Evolutionary conservation across 345 rosid species (phyloP).

Genomic region (Streptanthus diversifolius): DNA sequence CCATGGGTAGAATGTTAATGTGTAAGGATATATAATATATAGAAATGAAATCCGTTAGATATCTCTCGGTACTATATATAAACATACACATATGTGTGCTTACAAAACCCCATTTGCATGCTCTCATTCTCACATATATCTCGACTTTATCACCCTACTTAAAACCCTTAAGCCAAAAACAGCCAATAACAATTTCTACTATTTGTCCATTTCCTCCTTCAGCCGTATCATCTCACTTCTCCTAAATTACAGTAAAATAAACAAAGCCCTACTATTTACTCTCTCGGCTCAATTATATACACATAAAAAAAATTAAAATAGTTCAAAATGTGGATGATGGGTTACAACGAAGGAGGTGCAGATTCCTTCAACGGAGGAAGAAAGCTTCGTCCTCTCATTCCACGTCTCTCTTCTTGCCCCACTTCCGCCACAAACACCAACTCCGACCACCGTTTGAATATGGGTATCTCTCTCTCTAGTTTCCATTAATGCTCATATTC

Average conservation of each 20-base stretch:
- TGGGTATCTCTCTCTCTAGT: constrained; percentile 12
- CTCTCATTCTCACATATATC: constrained; percentile 27
- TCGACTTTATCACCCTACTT: constrained; percentile 16
- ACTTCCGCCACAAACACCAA: constrained; percentile 47
- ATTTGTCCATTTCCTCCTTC: constrained; percentile 9
- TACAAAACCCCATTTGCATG: constrained; percentile 34
- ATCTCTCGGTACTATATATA: neutral
- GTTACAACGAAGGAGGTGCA: constrained; percentile 65
- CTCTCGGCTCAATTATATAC: neutral
- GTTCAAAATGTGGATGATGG: constrained; percentile 85
- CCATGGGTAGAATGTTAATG: neutral
- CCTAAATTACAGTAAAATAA: neutral
- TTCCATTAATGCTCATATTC: neutral
- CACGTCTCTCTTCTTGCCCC: constrained; percentile 52
- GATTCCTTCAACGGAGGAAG: constrained; percentile 62
- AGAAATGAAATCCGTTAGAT: neutral
- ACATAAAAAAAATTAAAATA: neutral
- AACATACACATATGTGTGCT: neutral
- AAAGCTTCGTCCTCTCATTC: constrained; percentile 77
- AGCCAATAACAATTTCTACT: constrained; percentile 15
- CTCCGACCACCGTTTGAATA: constrained; percentile 61
- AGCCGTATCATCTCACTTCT: constrained; percentile 33
- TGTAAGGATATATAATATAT: no score
- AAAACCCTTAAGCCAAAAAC: constrained; percentile 28
- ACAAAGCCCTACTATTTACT: constrained; percentile 5